Evolutionary conservation across 768 basidiomycete species (phyloP).

Genomic region (Lentinula raphanica): DNA sequence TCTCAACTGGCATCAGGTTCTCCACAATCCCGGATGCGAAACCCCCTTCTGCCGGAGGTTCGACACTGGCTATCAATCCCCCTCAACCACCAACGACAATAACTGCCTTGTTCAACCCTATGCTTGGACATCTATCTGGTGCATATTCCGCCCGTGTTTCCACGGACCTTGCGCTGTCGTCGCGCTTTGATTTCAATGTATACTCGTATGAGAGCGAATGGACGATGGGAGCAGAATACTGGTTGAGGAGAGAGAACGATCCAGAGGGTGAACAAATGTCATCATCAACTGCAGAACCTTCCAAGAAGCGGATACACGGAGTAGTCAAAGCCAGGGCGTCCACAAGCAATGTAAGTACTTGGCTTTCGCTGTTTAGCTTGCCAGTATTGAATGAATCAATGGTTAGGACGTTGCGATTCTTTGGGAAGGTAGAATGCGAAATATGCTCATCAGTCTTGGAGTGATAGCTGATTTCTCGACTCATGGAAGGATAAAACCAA

Average conservation of each 20-base stretch:
- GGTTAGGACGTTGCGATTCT: slow-evolving; percentile 79
- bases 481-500: slow-evolving; percentile 63
- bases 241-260: slow-evolving; percentile 58
- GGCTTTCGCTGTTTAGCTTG: background rate
- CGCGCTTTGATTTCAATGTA: slow-evolving; percentile 93
- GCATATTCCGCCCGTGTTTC: slow-evolving; percentile 90
- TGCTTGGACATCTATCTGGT: slow-evolving; percentile 89
- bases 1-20: slow-evolving; percentile 92
- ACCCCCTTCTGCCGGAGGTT: slow-evolving; percentile 55
- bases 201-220: slow-evolving; percentile 97
- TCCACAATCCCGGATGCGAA: slow-evolving; percentile 83
- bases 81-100: slow-evolving; percentile 91
- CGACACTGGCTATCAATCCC: slow-evolving; percentile 32
- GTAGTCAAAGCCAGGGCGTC: slow-evolving; percentile 89
- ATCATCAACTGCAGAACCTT: slow-evolving; percentile 6
- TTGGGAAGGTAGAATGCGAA: slow-evolving; percentile 90
- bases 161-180: slow-evolving; percentile 77
- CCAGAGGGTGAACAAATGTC: slow-evolving; percentile 9
- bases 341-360: slow-evolving; percentile 70
- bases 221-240: slow-evolving; percentile 95
- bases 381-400: background rate
- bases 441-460: slow-evolving; percentile 85
- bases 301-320: slow-evolving; percentile 50
- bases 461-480: slow-evolving; percentile 87
- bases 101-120: slow-evolving; percentile 92